Conservation (phyloP, 306 rosid species). For the Quercus bicolor region DNA sequence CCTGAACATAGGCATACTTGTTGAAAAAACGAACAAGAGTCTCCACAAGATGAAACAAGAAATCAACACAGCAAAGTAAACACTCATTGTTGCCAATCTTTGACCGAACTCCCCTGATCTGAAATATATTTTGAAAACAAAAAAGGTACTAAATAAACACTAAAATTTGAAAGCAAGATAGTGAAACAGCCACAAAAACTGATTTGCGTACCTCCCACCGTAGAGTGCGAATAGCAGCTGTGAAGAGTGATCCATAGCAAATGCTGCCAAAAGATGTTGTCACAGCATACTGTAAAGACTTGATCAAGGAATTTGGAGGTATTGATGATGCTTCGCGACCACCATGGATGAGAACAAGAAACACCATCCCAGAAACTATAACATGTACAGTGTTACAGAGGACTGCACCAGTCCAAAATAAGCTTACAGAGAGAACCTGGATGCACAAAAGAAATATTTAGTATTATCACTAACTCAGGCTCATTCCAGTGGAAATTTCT, state of each 20-base stretch:
- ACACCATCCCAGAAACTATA: constrained; percentile 89
- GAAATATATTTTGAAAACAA: constrained; percentile 17
- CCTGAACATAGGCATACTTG: constrained; percentile 99
- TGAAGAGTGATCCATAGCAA: constrained; percentile 95
- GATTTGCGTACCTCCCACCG: constrained; percentile 76
- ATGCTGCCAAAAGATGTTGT: constrained; percentile 98
- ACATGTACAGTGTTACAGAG: constrained; percentile 91
- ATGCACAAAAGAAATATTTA: constrained; percentile 23
- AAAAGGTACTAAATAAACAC: constrained; percentile 3
- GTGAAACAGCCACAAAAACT: constrained; percentile 11
- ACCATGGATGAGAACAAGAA: constrained; percentile 77
- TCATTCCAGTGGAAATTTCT: constrained; percentile 8
- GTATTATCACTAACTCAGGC: constrained; percentile 21
- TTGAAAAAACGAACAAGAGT: constrained; percentile 95
- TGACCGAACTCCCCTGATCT: constrained; percentile 92
- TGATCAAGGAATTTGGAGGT: constrained; percentile 61
- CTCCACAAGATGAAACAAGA: constrained; percentile 93
- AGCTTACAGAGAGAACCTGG: constrained; percentile 92
- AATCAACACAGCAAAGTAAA: constrained; percentile 94
- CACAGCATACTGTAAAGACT: constrained; percentile 68
- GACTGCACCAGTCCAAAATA: constrained; percentile 98
- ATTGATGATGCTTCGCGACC: constrained; percentile 58
- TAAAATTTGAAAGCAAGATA: neutral
- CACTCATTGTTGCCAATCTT: constrained; percentile 94
- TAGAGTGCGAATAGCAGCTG: constrained; percentile 90